Percentiles rank a stretch among this genome's conserved stretches.
phyloP scores from a whole-genome alignment of 139 green algal genomes.

The Chlamydomonas eustigma region DNA sequence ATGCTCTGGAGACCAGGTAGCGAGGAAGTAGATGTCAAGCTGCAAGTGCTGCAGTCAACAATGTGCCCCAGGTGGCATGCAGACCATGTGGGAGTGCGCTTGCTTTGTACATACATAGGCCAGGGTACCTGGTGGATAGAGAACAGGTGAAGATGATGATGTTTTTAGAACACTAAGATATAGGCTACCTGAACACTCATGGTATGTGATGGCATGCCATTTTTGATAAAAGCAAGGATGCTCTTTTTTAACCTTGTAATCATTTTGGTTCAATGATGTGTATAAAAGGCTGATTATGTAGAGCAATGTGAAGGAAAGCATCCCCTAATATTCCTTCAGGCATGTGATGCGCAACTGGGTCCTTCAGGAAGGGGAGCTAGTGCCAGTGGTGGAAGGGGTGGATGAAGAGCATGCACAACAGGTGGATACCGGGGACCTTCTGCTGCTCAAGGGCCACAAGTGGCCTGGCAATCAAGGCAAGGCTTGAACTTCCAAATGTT shows the following conservation, averaged over 20 bases:
- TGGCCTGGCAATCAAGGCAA: constrained; percentile 20
- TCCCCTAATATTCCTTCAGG: no score
- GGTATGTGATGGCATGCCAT: no score
- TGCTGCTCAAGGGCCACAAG: constrained; percentile 38
- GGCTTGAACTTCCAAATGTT: neutral
- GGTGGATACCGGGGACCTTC: constrained; percentile 23
- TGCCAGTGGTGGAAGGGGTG: constrained; percentile 18
- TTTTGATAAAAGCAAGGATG: no score
- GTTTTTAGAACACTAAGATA: neutral
- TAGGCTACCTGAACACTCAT: no score
- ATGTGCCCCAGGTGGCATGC: constrained; percentile 44
- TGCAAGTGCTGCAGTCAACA: constrained; percentile 30
- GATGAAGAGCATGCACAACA: constrained; percentile 20
- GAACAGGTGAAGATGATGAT: constrained; percentile 27
- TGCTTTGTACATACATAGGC: constrained; percentile 35
- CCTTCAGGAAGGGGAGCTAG: neutral
- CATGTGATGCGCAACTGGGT: constrained; percentile 23
- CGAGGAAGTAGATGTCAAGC: constrained; percentile 27
- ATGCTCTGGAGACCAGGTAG: no score
- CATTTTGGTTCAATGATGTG: no score
- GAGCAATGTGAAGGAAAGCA: no score
- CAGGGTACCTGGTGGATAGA: constrained; percentile 34
- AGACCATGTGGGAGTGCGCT: constrained; percentile 37
- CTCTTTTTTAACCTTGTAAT: no score
- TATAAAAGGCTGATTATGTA: no score